These are phyloP conservation scores for Pittosporum tobira DNA, from an alignment of 129 eudicot species.

Conservation along the genomic window DNA sequence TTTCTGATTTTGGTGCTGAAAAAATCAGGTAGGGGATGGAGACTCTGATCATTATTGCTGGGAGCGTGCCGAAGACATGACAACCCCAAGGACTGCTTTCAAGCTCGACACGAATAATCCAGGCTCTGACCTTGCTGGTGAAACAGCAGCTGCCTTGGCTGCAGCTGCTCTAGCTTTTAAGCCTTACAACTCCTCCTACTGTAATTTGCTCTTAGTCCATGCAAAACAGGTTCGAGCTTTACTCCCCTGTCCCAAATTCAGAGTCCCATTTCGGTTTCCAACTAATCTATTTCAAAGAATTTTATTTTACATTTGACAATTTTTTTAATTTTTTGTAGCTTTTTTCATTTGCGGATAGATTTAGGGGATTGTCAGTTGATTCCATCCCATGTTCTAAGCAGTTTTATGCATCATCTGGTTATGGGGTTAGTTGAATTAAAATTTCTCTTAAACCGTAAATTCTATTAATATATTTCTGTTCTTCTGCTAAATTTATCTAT, in stretches of 20 bases:
- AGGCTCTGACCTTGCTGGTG: constrained; percentile 91
- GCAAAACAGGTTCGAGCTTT: constrained; percentile 52
- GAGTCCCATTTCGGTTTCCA: too few species aligned
- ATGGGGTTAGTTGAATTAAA: constrained; percentile 33
- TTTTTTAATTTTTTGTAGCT: constrained; percentile 41
- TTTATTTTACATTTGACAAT: too few species aligned
- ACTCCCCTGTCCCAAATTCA: too few species aligned
- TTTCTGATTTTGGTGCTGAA: neutral
- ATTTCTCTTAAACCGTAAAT: neutral
- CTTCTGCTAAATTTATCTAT: neutral
- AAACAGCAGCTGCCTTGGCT: constrained; percentile 91
- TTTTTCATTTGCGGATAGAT: constrained; percentile 80
- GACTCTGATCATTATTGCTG: constrained; percentile 85
- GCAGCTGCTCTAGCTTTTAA: constrained; percentile 67
- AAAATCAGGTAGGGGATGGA: constrained; percentile 75
- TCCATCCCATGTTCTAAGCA: constrained; percentile 48
- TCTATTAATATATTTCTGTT: neutral
- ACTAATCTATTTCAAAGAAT: too few species aligned
- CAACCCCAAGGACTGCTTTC: constrained; percentile 67
- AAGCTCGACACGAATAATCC: constrained; percentile 60
- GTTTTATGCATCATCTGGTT: constrained; percentile 77
- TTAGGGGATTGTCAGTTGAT: constrained; percentile 58
- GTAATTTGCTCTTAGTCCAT: constrained; percentile 51
- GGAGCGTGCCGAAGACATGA: constrained; percentile 91
- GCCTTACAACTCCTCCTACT: constrained; percentile 71